Evolutionary conservation across 441 rosid species (phyloP), one percentile per base, ranked within the genome.

Genomic region (Erodium chrysanthum): DNA sequence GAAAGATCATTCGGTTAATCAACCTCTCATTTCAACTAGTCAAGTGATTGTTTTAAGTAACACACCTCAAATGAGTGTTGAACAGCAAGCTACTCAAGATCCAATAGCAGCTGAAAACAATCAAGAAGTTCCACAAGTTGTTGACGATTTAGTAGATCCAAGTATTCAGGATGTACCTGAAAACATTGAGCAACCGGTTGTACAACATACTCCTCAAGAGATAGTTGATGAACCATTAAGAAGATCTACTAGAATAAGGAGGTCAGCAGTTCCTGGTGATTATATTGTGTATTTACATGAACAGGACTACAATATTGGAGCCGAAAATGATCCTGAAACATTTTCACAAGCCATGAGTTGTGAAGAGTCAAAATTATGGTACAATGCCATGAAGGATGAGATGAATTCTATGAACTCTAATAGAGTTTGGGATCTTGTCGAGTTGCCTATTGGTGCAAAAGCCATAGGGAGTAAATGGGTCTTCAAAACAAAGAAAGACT

Each of bases 261-360:
- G 11, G 0, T 48, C 18, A 48, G 1, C 56, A 12, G 9, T 48
- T 48, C 5, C 15, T 48, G 11, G 15, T 48, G 56, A 48, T 48
- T 48, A 7, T 20, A 66, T 25, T 12, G 3, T 58, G 1, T 58
- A 25, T 25, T 25, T 25, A 25, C 29, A 25, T 1, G 29, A 25
- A 25, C 1, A 25, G 3, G 2, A 25, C 3, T 7, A 5, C 44
- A 52, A 64, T 25, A 10, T 64, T 23, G 2, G n/a, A 63, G 17
- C 15, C 9, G 56, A 48, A 15, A 48, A 48, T 48, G 18, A 48
- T 48, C 56, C 5, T 15, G n/a, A 48, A 23, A 27, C n/a, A 0
- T 63, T 48, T 63, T 48, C 3, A 12, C n/a, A 65, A 42, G 62
- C 17, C 5, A 66, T 71, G 15, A 50, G 14, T n/a, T 23, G 35